phyloP scores from a whole-genome alignment of 31 red algal genomes.

The Odonthalia washingtoniensis region DNA sequence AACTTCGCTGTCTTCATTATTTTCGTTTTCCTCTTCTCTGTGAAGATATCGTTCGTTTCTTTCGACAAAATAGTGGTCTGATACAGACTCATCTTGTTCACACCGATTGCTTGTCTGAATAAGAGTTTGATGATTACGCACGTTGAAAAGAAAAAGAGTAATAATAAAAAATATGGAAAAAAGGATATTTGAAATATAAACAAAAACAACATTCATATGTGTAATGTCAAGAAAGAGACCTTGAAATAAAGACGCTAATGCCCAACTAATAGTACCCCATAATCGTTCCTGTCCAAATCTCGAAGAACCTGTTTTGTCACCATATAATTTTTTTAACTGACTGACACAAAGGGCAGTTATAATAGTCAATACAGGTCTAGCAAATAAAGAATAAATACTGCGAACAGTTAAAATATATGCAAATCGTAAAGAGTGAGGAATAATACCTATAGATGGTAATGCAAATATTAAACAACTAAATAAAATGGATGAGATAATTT shows the following conservation, averaged over 20 bases:
- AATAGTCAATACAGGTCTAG: not conserved
- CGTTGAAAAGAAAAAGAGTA: slow-evolving; percentile 26
- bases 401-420: slow-evolving; percentile 32
- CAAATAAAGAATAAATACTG: slow-evolving; percentile 5
- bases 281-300: slow-evolving; percentile 66
- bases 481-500: slow-evolving; percentile 23
- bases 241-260: slow-evolving; percentile 31
- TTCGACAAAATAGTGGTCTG: not conserved
- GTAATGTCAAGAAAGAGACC: slow-evolving; percentile 64
- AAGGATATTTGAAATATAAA: slow-evolving; percentile 36
- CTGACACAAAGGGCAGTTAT: slow-evolving; percentile 14
- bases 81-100: not conserved
- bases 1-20: not conserved
- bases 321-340: slow-evolving; percentile 15
- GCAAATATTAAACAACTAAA: not conserved
- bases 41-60: not conserved
- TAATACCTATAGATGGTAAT: not conserved
- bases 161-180: slow-evolving; percentile 27
- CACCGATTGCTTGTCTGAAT: not conserved
- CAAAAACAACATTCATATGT: slow-evolving; percentile 27
- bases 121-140: not conserved
- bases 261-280: slow-evolving; percentile 84
- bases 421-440: slow-evolving; percentile 1
- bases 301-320: slow-evolving; percentile 42
- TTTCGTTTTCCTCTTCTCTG: not conserved